A percentile compares a stretch with the other conserved stretches of the same genome.
Evolutionary conservation across 495 filamentous ascomycete species (phyloP).

Genomic region (Tuber indicum): DNA sequence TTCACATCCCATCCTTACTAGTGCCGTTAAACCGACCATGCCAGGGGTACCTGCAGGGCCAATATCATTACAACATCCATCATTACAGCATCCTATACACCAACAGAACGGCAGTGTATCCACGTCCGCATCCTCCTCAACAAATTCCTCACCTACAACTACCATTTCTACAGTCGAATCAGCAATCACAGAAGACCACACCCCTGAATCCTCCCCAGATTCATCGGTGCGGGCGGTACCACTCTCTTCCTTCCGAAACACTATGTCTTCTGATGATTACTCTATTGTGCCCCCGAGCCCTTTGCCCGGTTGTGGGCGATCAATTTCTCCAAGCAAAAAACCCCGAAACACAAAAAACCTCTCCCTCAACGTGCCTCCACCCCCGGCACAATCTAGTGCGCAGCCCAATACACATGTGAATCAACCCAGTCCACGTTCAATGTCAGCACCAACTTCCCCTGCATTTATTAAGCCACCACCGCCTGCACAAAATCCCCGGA

Average conservation of each 20-base stretch:
- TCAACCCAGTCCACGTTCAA: constrained; percentile 40
- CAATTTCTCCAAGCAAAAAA: constrained; percentile 64
- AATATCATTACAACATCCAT: constrained; percentile 30
- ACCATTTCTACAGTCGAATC: constrained; percentile 91
- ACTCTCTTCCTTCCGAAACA: constrained; percentile 52
- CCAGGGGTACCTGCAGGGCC: constrained; percentile 22
- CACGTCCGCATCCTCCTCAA: constrained; percentile 74
- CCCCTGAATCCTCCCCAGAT: constrained; percentile 84
- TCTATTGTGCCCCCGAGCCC: constrained; percentile 40
- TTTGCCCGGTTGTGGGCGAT: constrained; percentile 40
- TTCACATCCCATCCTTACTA: constrained; percentile 18
- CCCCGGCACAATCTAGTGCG: constrained; percentile 44
- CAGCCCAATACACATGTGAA: constrained; percentile 13
- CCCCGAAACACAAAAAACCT: constrained; percentile 89
- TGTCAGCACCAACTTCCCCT: constrained; percentile 75
- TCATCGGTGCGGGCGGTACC: constrained; percentile 63
- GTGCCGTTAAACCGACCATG: constrained; percentile 9
- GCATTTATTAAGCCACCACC: constrained; percentile 69
- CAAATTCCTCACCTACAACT: constrained; percentile 90
- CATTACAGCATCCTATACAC: constrained; percentile 42
- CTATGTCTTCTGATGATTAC: constrained; percentile 43
- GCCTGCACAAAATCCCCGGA: constrained; percentile 55
- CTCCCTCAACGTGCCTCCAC: constrained; percentile 69
- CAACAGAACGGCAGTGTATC: constrained; percentile 64
- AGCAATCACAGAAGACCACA: constrained; percentile 78